Percentiles rank a stretch among this genome's conserved stretches.
Evolutionary conservation across 441 rosid genomes (phyloP).

Genomic region (Croton setiger): DNA sequence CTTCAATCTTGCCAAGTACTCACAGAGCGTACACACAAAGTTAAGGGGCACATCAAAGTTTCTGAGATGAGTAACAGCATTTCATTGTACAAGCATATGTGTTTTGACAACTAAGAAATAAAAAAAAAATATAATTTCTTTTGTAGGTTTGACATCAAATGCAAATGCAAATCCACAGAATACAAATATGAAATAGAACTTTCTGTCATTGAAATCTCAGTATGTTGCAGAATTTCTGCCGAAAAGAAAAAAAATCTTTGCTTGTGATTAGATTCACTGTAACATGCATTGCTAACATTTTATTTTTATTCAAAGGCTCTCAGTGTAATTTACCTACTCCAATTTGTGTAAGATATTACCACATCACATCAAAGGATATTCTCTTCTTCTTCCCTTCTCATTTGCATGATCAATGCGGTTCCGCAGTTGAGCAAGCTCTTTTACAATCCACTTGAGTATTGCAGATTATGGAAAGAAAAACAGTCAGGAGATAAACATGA

Average conservation of each 20-base stretch:
- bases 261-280: too few relatives aligned
- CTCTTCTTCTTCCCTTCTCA: conserved; percentile 56
- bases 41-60: conserved; percentile 28
- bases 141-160: background rate
- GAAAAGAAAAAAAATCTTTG: too few relatives aligned
- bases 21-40: conserved; percentile 30
- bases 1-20: conserved; percentile 32
- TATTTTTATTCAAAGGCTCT: background rate
- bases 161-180: background rate
- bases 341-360: background rate
- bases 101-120: background rate
- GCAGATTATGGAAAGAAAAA: background rate
- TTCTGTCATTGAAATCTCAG: too few relatives aligned
- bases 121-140: background rate
- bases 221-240: too few relatives aligned
- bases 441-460: conserved; percentile 34
- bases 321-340: background rate
- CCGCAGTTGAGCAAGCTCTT: conserved; percentile 39
- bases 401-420: conserved; percentile 36
- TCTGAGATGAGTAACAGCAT: background rate
- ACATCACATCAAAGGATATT: conserved; percentile 47
- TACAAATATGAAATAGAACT: background rate
- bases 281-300: background rate
- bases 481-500: background rate
- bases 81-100: background rate